Conservation (phyloP, 2,329 filamentous ascomycete genomes). For the Cephalotrichum gorgonifer region DNA sequence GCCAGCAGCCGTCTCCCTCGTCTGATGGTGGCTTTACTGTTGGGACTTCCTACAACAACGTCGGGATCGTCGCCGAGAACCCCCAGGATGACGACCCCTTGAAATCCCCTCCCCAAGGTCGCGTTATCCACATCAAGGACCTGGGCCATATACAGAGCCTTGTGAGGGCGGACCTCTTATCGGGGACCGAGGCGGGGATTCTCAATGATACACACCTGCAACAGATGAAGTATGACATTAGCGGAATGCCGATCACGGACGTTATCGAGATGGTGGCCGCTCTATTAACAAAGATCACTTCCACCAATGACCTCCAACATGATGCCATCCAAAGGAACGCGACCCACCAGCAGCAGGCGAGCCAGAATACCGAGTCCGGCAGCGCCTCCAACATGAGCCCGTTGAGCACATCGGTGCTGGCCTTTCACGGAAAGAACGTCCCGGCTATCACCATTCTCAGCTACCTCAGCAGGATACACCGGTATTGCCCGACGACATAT, state of each 20-base stretch:
- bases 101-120: conserved; percentile 18
- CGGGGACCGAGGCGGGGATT: conserved; percentile 33
- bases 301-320: conserved; percentile 90
- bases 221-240: conserved; percentile 78
- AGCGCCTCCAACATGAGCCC: conserved; percentile 51
- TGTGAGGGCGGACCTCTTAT: conserved; percentile 65
- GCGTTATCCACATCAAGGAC: conserved; percentile 72
- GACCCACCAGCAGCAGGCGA: conserved; percentile 46
- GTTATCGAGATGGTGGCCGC: conserved; percentile 99
- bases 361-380: conserved; percentile 29
- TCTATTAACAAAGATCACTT: conserved; percentile 91
- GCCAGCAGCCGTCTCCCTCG: conserved; percentile 23
- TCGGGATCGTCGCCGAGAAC: conserved; percentile 12
- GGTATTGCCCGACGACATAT: conserved; percentile 97
- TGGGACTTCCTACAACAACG: conserved; percentile 5
- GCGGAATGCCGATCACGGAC: conserved; percentile 91
- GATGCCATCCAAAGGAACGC: conserved; percentile 72
- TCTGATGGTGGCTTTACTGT: conserved; percentile 20
- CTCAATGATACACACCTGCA: conserved; percentile 40
- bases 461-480: conserved; percentile 92
- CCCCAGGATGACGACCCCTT: conserved; percentile 6
- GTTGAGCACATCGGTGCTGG: conserved; percentile 60
- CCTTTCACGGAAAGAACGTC: conserved; percentile 96
- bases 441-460: conserved; percentile 94
- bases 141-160: conserved; percentile 86